Evolutionary conservation across 176 grass and related monocot genomes (phyloP).

Genomic region (Secale cereale): DNA sequence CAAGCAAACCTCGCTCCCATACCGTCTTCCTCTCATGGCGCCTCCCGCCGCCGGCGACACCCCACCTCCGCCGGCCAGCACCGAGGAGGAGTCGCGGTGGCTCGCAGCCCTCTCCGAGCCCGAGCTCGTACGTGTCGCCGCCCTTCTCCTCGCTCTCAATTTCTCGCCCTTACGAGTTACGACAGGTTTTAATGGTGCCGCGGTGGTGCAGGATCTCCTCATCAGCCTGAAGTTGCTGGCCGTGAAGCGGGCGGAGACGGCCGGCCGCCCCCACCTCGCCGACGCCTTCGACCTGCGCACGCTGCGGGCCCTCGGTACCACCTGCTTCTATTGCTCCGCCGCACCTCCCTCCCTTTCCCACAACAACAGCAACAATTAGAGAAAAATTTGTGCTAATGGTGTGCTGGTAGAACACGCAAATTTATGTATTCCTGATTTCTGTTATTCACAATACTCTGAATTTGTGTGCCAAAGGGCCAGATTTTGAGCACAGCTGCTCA

Average conservation of each 20-base stretch:
- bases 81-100: slow-evolving; percentile 27
- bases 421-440: too few relatives aligned
- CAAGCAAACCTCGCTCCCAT: too few relatives aligned
- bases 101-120: slow-evolving; percentile 55
- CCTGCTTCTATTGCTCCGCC: not conserved
- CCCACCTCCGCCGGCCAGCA: not conserved
- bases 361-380: too few relatives aligned
- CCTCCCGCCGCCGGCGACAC: not conserved
- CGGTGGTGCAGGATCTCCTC: too few relatives aligned
- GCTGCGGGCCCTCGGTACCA: slow-evolving; percentile 53
- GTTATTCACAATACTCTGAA: not conserved
- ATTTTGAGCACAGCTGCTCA: not conserved
- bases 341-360: not conserved
- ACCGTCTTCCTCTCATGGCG: not conserved
- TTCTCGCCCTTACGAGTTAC: not conserved
- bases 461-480: not conserved
- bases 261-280: slow-evolving; percentile 18
- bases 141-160: not conserved
- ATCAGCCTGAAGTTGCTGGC: not conserved
- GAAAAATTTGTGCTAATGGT: too few relatives aligned
- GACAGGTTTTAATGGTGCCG: too few relatives aligned
- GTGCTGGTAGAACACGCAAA: too few relatives aligned
- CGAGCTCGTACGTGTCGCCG: slow-evolving; percentile 39
- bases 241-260: not conserved
- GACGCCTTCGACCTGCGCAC: slow-evolving; percentile 44